Conservation (phyloP, 331 rosid genomes). For the Quercus lobata region DNA sequence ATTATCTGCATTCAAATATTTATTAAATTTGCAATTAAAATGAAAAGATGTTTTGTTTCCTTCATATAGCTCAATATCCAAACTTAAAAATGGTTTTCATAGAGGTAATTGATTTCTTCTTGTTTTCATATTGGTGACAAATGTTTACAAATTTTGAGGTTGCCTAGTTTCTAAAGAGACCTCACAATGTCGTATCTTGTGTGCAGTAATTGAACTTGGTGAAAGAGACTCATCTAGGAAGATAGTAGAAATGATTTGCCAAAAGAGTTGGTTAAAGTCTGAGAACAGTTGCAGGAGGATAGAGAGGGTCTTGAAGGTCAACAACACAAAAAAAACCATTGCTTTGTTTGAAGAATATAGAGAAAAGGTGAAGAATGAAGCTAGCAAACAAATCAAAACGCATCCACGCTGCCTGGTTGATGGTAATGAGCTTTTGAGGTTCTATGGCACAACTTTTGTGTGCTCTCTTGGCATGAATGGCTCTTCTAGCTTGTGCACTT, state of each 20-base stretch:
- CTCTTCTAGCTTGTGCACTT: slow-evolving; percentile 39
- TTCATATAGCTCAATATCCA: too few relatives aligned
- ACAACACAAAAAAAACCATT: slow-evolving; percentile 38
- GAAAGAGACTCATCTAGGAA: slow-evolving; percentile 52
- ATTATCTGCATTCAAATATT: too few relatives aligned
- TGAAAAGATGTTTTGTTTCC: too few relatives aligned
- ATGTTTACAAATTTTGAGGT: background rate
- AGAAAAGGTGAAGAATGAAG: slow-evolving; percentile 50
- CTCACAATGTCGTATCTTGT: background rate
- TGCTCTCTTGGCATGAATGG: slow-evolving; percentile 51
- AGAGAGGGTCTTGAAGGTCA: slow-evolving; percentile 48
- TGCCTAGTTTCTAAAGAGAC: background rate
- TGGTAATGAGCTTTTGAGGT: slow-evolving; percentile 71
- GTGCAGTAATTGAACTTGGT: slow-evolving; percentile 42
- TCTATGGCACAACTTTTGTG: slow-evolving; percentile 54
- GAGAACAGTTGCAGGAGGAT: slow-evolving; percentile 29
- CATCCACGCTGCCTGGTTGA: slow-evolving; percentile 71
- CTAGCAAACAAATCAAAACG: slow-evolving; percentile 33
- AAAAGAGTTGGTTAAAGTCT: slow-evolving; percentile 22
- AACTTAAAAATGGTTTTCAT: too few relatives aligned
- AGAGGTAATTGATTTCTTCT: too few relatives aligned
- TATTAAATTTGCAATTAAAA: too few relatives aligned
- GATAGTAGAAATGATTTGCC: slow-evolving; percentile 57
- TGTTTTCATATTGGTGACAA: background rate
- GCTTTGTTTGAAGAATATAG: slow-evolving; percentile 56